Evolutionary conservation across 139 green algal species (phyloP).

Genomic region (Ostreobium quekettii): DNA sequence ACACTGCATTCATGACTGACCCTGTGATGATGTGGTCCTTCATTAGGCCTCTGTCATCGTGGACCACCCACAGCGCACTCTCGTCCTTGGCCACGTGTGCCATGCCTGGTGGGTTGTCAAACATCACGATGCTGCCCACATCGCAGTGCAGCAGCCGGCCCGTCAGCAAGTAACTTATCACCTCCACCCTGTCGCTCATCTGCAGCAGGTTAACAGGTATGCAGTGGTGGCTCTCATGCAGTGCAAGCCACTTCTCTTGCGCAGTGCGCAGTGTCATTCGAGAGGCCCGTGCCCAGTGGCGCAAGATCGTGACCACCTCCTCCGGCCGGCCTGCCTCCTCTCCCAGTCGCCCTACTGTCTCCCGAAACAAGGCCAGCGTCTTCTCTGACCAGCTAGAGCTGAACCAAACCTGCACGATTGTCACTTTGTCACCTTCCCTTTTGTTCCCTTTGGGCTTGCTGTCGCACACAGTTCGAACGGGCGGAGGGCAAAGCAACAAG

Average conservation of each 20-base stretch:
- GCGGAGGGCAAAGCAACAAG: too few species aligned
- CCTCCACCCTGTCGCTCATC: constrained; percentile 22
- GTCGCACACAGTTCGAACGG: too few species aligned
- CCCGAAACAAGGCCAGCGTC: constrained; percentile 24
- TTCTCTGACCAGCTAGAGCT: constrained; percentile 26
- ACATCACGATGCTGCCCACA: constrained; percentile 34
- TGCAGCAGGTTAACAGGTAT: constrained; percentile 17
- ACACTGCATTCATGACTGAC: not conserved
- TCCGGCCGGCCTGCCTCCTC: not conserved
- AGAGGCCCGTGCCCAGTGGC: constrained; percentile 22
- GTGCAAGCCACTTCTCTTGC: constrained; percentile 15
- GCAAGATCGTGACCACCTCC: constrained; percentile 20
- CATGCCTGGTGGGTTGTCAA: constrained; percentile 15
- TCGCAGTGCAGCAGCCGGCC: constrained; percentile 21
- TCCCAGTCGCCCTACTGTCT: constrained; percentile 13
- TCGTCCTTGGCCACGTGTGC: not conserved
- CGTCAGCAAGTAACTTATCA: constrained; percentile 25
- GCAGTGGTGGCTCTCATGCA: constrained; percentile 1
- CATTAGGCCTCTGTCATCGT: not conserved
- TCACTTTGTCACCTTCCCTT: too few species aligned
- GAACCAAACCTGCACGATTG: constrained; percentile 48
- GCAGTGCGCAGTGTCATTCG: constrained; percentile 2
- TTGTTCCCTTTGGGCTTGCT: too few species aligned
- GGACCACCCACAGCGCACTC: constrained; percentile 8
- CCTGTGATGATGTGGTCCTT: not conserved